These are phyloP conservation scores for Leptomonas pyrrhocoris DNA, from an alignment of 208 protist species.

Conservation along the genomic window DNA sequence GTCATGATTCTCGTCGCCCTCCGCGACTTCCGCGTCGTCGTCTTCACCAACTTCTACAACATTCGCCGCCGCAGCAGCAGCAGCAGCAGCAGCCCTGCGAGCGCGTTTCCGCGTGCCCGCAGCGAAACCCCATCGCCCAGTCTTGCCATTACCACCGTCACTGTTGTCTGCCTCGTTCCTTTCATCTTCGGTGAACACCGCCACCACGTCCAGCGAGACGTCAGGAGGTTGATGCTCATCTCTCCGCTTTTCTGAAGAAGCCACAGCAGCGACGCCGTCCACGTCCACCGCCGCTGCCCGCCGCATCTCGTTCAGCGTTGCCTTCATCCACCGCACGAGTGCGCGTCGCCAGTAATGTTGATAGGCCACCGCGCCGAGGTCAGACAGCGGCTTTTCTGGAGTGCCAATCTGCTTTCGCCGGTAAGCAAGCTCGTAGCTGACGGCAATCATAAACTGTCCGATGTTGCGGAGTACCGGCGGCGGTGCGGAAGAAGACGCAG, in stretches of 20 bases:
- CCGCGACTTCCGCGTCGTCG: background rate
- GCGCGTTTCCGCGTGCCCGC: constrained; percentile 10
- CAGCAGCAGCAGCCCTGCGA: background rate
- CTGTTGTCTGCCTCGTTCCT: background rate
- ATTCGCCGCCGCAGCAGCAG: background rate
- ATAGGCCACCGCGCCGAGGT: constrained; percentile 95
- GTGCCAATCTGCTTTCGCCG: constrained; percentile 94
- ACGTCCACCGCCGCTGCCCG: constrained; percentile 18
- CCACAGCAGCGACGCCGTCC: background rate
- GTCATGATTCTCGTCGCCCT: background rate
- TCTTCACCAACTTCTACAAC: background rate
- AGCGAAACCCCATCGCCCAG: background rate
- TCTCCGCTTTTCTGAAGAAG: background rate
- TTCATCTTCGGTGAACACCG: background rate
- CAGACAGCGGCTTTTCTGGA: constrained; percentile 98
- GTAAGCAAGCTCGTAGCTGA: constrained; percentile 98
- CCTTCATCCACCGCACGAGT: constrained; percentile 69
- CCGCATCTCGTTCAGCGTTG: constrained; percentile 28
- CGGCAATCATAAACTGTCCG: constrained; percentile 97
- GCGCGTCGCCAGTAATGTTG: constrained; percentile 88
- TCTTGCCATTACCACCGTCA: background rate
- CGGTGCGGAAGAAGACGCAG: constrained; percentile 3
- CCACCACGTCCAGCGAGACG: background rate
- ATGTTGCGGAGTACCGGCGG: constrained; percentile 57
- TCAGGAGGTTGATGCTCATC: background rate